Evolutionary conservation across 1,284 basidiomycete genomes (phyloP), one percentile per base, ranked within the genome.

Genomic region (Ceraceosorus bombacis): DNA sequence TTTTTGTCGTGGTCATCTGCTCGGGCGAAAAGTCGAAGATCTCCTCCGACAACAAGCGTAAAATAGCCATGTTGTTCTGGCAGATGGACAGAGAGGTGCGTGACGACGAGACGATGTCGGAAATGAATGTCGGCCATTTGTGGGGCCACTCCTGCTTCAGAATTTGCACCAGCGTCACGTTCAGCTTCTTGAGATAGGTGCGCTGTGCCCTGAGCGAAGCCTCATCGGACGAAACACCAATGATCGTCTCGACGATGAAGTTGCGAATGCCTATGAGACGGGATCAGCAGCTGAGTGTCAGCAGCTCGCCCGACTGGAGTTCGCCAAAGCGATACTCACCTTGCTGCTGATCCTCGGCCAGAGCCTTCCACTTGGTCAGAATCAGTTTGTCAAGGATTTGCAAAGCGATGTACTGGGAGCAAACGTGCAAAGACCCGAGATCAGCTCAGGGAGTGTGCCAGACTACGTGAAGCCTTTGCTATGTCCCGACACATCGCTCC

Each of bases 61-160:
- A 83, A 78, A 98, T 98, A 78, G 92, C 85, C 95, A 99, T 99
- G 82, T 99, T 98, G 83, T 99, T 98, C 80, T 98, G 95, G 83
- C 95, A 98, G 39, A 98, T 85, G 1, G 90, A 88, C 46, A 98
- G 84, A 76, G 93, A 97, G 49, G 90, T 90, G 79, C 94, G 93
- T 58, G 93, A 97, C 6, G 94, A 96, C 66, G 93, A 88, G 62
- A 98, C 92, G 59, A 98, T 90, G 78, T 98, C 95, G 6, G 91
- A 87, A 75, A 98, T 97, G 82, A 98, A 98, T 10, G 85, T 88
- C 37, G 94, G 93, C 95, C 95, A 99, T 75, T 96, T 93, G 78
- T 97, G 91, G 17, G 94, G 95, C 95, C 95, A 99, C 78, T 97
- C 95, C 82, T 98, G 95, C 81, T 98, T 99, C 69, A 99, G 82